Conservation (phyloP, 305 asterid species). For the Fraxinus greggii region DNA sequence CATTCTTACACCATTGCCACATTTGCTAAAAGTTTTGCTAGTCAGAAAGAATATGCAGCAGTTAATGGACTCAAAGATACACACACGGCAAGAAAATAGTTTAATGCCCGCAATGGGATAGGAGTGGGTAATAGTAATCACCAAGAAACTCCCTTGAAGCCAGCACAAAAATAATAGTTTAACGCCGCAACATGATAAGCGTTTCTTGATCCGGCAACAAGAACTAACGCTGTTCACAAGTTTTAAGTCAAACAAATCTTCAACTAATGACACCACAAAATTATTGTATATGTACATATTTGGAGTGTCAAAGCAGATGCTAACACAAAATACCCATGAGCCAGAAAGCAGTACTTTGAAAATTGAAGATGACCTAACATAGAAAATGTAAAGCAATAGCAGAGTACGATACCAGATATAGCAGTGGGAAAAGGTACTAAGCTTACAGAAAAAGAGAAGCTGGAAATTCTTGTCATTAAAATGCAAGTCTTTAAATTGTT, state of each 20-base stretch:
- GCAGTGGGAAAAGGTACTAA: not conserved
- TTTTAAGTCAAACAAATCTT: not conserved
- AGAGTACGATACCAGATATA: not conserved
- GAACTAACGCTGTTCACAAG: not conserved
- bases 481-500: not conserved
- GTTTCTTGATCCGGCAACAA: not conserved
- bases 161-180: not conserved
- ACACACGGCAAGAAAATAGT: not conserved
- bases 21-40: not conserved
- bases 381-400: not conserved
- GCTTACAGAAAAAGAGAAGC: not conserved
- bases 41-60: not conserved
- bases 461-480: not conserved
- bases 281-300: not conserved
- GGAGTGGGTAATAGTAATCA: not conserved
- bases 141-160: not conserved
- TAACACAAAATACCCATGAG: not conserved
- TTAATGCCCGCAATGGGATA: not conserved
- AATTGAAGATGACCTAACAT: not conserved
- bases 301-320: not conserved
- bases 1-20: not conserved
- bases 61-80: not conserved
- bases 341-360: not conserved
- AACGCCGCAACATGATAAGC: not conserved
- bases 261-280: not conserved